Base-by-base conservation (phyloP, 768 basidiomycete genomes). In the Auriscalpium microsporum region DNA sequence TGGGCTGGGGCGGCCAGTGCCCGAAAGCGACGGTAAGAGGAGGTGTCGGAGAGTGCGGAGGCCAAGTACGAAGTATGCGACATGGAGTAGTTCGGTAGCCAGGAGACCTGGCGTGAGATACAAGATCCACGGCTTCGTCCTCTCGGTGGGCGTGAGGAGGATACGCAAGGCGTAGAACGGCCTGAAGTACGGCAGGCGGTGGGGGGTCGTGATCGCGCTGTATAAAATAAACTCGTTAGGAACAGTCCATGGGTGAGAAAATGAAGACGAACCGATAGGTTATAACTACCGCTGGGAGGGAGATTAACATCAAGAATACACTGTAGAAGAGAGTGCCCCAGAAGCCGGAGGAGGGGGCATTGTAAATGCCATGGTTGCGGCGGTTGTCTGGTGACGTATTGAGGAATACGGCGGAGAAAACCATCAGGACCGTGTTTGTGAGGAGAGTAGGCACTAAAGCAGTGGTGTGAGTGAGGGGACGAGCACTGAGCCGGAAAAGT, bases 161-260 rank as follows among this genome's bases (percentile, higher is more conserved):
- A 84, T 68, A 19, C 86, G 85, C 14, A 92, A 68, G 17, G 86
- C 79, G 57, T 78, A 73, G 54, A 78, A 64, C 2, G 77, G 72
- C 36, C 77, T 72, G 63, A 86, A 76, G 64, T 79, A 90, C 2
- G 84, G 78, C 36, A 94, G 73, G 65, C 78, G 83, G 68, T 87
- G 81, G 0, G 90, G 90, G 1, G 91, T 93, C 1, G 87, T 90
- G 58, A 93, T 86, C 2, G 91, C 78, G 44, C 90, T 93, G 59
- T 19, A 49, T 51, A 48, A 56, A 23, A 47, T 9, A 52, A 40
- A 19, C 40, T 28, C 5, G 21, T 28, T 4, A 28, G 28, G 2
- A 4, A 28, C 28, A 28, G 19, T 19, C n/a, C 23, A 10, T 1
- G 4, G 17, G 55, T 23, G 52, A 52, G 45, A 21, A 23, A 21